These are phyloP conservation scores for Fusarium decemcellulare DNA, from an alignment of 2,329 filamentous ascomycete genomes.

Conservation along the genomic window DNA sequence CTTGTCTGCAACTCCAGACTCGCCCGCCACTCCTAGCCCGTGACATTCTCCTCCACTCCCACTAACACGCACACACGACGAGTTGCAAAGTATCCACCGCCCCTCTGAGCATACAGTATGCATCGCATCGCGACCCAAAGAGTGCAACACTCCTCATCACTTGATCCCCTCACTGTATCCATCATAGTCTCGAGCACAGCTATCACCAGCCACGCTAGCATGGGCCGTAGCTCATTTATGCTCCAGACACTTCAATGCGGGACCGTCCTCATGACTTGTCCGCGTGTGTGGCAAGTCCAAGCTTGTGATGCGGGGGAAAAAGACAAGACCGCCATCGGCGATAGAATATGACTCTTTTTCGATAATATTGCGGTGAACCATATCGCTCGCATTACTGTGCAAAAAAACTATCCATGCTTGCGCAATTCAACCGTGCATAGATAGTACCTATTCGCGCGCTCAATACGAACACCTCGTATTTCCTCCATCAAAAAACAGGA, in stretches of 20 bases:
- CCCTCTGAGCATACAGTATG: slow-evolving; percentile 1
- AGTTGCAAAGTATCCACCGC: slow-evolving; percentile 12
- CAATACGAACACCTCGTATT: slow-evolving; percentile 27
- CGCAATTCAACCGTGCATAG: neutral
- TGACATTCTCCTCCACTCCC: slow-evolving; percentile 26
- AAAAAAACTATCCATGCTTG: neutral
- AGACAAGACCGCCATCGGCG: slow-evolving; percentile 18
- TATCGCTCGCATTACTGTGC: neutral
- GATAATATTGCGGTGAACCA: slow-evolving; percentile 31
- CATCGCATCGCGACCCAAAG: neutral
- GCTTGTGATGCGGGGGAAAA: slow-evolving; percentile 35
- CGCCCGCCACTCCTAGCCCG: slow-evolving; percentile 9
- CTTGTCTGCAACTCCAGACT: neutral
- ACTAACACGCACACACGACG: neutral
- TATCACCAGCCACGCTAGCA: slow-evolving; percentile 22
- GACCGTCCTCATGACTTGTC: slow-evolving; percentile 38
- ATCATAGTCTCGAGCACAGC: slow-evolving; percentile 1
- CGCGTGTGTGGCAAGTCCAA: slow-evolving; percentile 30
- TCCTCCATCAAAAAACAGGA: neutral
- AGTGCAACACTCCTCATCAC: slow-evolving; percentile 14
- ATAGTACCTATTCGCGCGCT: neutral
- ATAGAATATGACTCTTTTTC: slow-evolving; percentile 24
- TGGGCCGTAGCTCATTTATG: slow-evolving; percentile 7
- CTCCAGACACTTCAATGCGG: slow-evolving; percentile 7
- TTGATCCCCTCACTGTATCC: slow-evolving; percentile 19